A percentile compares a stretch with the other conserved stretches of the same genome.
These are phyloP conservation scores for Arabis hirsuta DNA, from an alignment of 345 rosid species.

Conservation along the genomic window DNA sequence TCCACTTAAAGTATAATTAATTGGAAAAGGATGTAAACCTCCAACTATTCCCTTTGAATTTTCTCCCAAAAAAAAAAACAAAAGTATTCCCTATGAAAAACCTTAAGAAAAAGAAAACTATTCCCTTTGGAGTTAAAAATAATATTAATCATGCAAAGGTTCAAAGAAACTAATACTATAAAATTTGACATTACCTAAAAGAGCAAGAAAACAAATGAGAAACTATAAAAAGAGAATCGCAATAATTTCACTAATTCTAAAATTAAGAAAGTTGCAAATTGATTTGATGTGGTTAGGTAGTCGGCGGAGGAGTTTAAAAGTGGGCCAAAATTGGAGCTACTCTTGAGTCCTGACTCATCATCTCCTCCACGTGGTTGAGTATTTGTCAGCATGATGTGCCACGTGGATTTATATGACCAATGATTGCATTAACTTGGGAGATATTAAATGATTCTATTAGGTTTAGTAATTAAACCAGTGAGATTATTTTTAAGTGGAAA, in stretches of 20 bases:
- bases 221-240: constrained; percentile 6
- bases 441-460: constrained; percentile 13
- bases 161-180: neutral
- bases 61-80: too few relatives aligned
- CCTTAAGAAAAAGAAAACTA: neutral
- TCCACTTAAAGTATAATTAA: constrained; percentile 32
- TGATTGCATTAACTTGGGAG: constrained; percentile 33
- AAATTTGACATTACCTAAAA: constrained; percentile 8
- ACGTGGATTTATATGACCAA: constrained; percentile 36
- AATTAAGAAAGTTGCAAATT: constrained; percentile 28
- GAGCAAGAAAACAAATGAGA: constrained; percentile 30
- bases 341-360: constrained; percentile 33
- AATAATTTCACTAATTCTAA: constrained; percentile 14
- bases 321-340: constrained; percentile 18
- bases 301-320: constrained; percentile 23
- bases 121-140: constrained; percentile 13
- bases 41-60: constrained; percentile 37
- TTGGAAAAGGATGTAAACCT: neutral
- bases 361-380: constrained; percentile 40
- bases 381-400: constrained; percentile 30
- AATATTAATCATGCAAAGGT: constrained; percentile 6
- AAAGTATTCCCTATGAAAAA: too few relatives aligned
- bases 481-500: constrained; percentile 27
- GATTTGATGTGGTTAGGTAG: constrained; percentile 38
- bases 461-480: constrained; percentile 17